Base-by-base conservation (phyloP, 1,139 yeast species). In the Candida dubliniensis region DNA sequence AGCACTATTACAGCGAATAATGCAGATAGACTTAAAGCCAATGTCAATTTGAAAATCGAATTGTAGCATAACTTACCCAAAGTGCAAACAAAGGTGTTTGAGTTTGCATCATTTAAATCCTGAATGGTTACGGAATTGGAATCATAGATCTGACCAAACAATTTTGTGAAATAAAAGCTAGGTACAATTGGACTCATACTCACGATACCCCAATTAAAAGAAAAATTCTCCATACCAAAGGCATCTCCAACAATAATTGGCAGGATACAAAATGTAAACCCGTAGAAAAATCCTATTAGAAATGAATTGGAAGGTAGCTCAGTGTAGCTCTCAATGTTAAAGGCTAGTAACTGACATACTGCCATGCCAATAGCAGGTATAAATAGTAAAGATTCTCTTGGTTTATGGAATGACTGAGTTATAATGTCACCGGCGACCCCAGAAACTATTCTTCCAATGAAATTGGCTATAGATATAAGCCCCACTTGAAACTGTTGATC, bases 401-500 rank as follows among this genome's bases (percentile, higher is more conserved):
- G 66, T 41, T 63, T 63, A 14, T 67, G 58, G 46, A 71, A 69
- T 7, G 72, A 63, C 47, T 69, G 78, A 1, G 74, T 59, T 14
- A 80, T 60, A 11, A 76, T 54, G 56, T 81, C 86, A 2, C 84
- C 83, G 38, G 69, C 47, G 1, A 78, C 55, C 1, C 86, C 85
- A 13, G 82, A 71, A 1, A 69, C 43, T 3, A 81, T 62, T 46
- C 86, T 63, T 0, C 84, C 86, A 1, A 64, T 50, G 49, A 82
- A 80, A 51, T 81, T 80, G 13, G 81, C 74, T 11, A 79, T 59
- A 5, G 84, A 79, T 4, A 81, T 54, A 8, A 79, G 52, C 1
- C 82, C 79, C 11, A 81, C 86, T 56, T 81, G 85, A 26, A 69
- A 61, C 47, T 79, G 83, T 55, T 81, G 86, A 41, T 74, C 71